phyloP scores from a whole-genome alignment of 768 basidiomycete genomes.

The Exsudoporus frostii region DNA sequence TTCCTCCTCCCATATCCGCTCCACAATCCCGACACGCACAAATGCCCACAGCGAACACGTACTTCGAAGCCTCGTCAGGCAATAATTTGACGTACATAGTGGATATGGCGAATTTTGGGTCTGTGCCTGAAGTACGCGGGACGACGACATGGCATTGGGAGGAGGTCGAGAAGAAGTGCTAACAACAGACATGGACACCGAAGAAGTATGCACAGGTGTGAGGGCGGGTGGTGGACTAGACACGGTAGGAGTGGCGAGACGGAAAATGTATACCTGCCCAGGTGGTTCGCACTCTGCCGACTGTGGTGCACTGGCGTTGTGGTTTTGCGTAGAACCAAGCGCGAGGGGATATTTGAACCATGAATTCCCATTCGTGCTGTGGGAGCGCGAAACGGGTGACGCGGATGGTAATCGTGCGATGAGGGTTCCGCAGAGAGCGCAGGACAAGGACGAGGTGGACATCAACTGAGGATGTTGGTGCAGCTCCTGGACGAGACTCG shows the following conservation, averaged over 20 bases:
- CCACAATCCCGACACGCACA: slow-evolving; percentile 75
- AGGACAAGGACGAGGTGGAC: slow-evolving; percentile 51
- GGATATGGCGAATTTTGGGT: slow-evolving; percentile 46
- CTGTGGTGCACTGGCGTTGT: slow-evolving; percentile 25
- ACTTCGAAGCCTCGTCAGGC: slow-evolving; percentile 72
- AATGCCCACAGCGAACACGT: slow-evolving; percentile 93
- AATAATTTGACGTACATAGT: slow-evolving; percentile 83
- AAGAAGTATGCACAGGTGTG: slow-evolving; percentile 18
- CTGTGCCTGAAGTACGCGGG: slow-evolving; percentile 25
- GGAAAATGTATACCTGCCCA: slow-evolving; percentile 65
- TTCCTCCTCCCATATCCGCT: slow-evolving; percentile 89
- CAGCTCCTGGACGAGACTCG: slow-evolving; percentile 55
- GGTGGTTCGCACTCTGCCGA: slow-evolving; percentile 31
- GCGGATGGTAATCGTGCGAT: slow-evolving; percentile 44
- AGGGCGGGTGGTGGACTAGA: slow-evolving; percentile 25
- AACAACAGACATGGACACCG: slow-evolving; percentile 34
- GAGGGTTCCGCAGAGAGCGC: slow-evolving; percentile 74
- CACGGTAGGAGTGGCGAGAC: slow-evolving; percentile 39
- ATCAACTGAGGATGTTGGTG: slow-evolving; percentile 42
- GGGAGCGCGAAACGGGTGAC: slow-evolving; percentile 29
- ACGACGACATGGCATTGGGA: slow-evolving; percentile 43
- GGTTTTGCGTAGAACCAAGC: slow-evolving; percentile 30
- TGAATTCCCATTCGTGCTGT: slow-evolving; percentile 49
- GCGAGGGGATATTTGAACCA: slow-evolving; percentile 55
- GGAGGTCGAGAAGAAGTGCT: slow-evolving; percentile 20